Conservation (phyloP, 1,284 basidiomycete genomes). For the Microbotryomycetes sp. region DNA sequence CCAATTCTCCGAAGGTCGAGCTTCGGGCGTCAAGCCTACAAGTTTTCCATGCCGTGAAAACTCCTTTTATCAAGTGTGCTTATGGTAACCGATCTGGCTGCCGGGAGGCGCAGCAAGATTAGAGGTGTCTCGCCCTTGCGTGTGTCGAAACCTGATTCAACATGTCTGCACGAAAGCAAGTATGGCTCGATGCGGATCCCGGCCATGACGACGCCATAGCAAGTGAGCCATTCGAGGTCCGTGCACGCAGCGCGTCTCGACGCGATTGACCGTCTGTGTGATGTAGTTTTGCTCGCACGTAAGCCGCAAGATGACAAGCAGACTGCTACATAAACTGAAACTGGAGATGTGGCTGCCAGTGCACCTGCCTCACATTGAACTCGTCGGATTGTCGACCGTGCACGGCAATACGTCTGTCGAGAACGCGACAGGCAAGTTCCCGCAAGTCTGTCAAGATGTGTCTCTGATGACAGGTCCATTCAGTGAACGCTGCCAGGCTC, state of each 20-base stretch:
- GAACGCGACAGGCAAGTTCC: constrained; percentile 47
- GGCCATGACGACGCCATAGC: constrained; percentile 80
- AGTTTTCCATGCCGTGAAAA: too few species aligned
- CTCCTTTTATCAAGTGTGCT: too few species aligned
- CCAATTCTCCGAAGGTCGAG: too few species aligned
- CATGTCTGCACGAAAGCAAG: not conserved
- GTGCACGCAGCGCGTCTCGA: not conserved
- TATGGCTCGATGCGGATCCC: constrained; percentile 56
- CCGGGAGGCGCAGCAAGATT: too few species aligned
- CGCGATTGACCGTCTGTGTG: not conserved
- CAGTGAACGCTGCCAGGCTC: constrained; percentile 61
- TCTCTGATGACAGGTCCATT: not conserved
- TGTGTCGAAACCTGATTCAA: too few species aligned
- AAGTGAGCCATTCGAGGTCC: constrained; percentile 31
- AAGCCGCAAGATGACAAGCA: not conserved
- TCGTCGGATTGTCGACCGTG: constrained; percentile 74
- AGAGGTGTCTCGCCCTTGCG: too few species aligned
- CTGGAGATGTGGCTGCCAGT: constrained; percentile 35
- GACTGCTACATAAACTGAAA: not conserved
- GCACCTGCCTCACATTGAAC: constrained; percentile 54
- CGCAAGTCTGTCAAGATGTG: not conserved
- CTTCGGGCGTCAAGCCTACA: too few species aligned
- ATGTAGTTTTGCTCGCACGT: constrained; percentile 53
- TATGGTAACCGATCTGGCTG: too few species aligned
- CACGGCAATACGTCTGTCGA: constrained; percentile 64